Evolutionary conservation across 371 early-diverging fungal species (phyloP), one percentile per base, ranked within the genome.

Genomic region (Syncephalis plumigaleata): DNA sequence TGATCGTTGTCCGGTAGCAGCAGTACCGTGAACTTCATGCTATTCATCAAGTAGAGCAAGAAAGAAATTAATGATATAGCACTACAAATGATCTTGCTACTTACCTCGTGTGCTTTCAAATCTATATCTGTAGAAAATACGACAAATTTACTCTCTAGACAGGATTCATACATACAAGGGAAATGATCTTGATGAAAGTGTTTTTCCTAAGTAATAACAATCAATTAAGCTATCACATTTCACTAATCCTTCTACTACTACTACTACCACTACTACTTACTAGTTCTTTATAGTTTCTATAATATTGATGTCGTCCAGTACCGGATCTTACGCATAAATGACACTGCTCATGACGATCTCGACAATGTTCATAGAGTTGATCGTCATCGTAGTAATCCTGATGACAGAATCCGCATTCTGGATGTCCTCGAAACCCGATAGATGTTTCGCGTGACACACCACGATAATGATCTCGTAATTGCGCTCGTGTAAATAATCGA

Each of bases 81-180:
- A 21, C 3, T 16, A 21, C n/a, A 18, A 18, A 21, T n/a, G 15
- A 18, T 40, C 3, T 18, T 5, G 9, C n/a, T n/a, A 21, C 22
- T 51, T 39, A 70, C 74, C 58, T 73, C 71, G 51, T 96, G 96
- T 3, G 79, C 86, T 54, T 82, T 84, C 31, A 93, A 55, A 59
- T 96, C 96, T 47, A 96, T 76, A 18, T 89, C 80, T 5, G 84
- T 69, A 15, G 69, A 79, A 69, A 96, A 96, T 0, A 94, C 96
- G n/a, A 94, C 77, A 73, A 96, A 95, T 66, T 92, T 94, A 53
- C 79, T 74, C 47, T 91, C 94, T 43, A 91, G 56, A 57, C 96
- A 96, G 44, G 74, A 68, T 3, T 77, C 74, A 25, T 91, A 70
- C 39, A 59, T 55, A 59, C 96, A 96, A 20, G 81, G 61, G 51